Base-by-base conservation (phyloP, 129 eudicot genomes). In the Flaveria robusta region DNA sequence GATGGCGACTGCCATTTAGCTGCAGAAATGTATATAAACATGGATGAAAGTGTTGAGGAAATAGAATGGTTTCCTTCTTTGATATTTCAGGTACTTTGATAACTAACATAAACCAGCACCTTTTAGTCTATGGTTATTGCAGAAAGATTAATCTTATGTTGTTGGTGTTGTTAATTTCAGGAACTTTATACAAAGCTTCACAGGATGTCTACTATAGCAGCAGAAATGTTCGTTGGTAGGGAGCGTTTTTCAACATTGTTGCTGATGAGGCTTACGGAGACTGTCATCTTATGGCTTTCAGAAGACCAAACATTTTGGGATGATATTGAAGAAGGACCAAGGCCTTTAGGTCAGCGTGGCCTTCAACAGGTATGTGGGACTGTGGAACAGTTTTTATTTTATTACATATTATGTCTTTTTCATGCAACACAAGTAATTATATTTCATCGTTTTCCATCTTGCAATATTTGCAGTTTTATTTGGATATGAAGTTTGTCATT, bases 221-320 rank as follows among this genome's bases (percentile, higher is more conserved):
- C 97, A 37, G 97, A 94, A 71, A 94, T 91, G 99, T 91, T 94
- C 78, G 86, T 85, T 45, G 99, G 99, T n/a, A 86, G 96, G 79
- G 99, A 94, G 77, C 93, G 99, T 71, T 94, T 94, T 80, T 93
- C 97, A 13, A 89, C 96, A 41, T 72, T 94, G 88, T 79, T 94
- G 59, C 78, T 94, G 23, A 94, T 91, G 99, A 89, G 91, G 88
- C 96, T 94, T 49, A 91, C 97, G 41, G 99, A 94, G 72, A 94
- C 99, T 10, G 96, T 94, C 72, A 91, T 94, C 76, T 81, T 94
- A 52, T 94, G 97, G 96, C 88, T 94, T 54, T 91, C 97, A 54
- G 93, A 89, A 82, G 99, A 94, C 78, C 99, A 91, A 74, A 81
- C 87, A 5, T 94, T 94, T 89, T 94, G 99, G 99, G 99, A 91